These are phyloP conservation scores for Penicillium palitans DNA, from an alignment of 2,329 filamentous ascomycete genomes.

Conservation along the genomic window DNA sequence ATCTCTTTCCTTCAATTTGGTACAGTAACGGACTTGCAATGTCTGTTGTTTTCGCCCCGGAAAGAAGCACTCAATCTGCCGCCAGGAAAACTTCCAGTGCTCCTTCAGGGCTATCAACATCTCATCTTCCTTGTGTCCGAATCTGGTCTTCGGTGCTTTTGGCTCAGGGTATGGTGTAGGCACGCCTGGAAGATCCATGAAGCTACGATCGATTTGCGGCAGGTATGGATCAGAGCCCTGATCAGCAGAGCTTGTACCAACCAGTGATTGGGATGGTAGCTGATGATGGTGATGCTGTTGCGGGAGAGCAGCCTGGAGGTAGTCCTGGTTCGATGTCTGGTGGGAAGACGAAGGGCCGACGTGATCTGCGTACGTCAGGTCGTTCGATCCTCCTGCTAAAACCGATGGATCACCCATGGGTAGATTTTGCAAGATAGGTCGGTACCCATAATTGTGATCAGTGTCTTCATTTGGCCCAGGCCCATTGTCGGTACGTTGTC, in stretches of 20 bases:
- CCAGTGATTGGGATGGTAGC: slow-evolving; percentile 70
- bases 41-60: slow-evolving; percentile 87
- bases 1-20: slow-evolving; percentile 90
- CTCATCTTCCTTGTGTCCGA: slow-evolving; percentile 63
- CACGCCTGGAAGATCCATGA: slow-evolving; percentile 86
- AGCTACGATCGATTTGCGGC: slow-evolving; percentile 56
- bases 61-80: slow-evolving; percentile 96
- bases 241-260: slow-evolving; percentile 61
- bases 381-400: slow-evolving; percentile 35
- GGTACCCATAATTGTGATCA: slow-evolving; percentile 20
- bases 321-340: slow-evolving; percentile 32
- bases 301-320: slow-evolving; percentile 44
- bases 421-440: slow-evolving; percentile 33
- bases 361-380: slow-evolving; percentile 39
- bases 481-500: slow-evolving; percentile 35
- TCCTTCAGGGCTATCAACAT: slow-evolving; percentile 88
- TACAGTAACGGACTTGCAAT: slow-evolving; percentile 90
- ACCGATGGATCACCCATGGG: slow-evolving; percentile 30
- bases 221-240: background rate
- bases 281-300: slow-evolving; percentile 78
- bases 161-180: slow-evolving; percentile 77
- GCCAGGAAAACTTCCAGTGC: slow-evolving; percentile 93
- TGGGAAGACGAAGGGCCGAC: slow-evolving; percentile 33
- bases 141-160: slow-evolving; percentile 3
- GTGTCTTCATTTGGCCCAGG: slow-evolving; percentile 22